These are phyloP conservation scores for Pinus taeda DNA, from an alignment of 75 land plant genomes.

Conservation along the genomic window DNA sequence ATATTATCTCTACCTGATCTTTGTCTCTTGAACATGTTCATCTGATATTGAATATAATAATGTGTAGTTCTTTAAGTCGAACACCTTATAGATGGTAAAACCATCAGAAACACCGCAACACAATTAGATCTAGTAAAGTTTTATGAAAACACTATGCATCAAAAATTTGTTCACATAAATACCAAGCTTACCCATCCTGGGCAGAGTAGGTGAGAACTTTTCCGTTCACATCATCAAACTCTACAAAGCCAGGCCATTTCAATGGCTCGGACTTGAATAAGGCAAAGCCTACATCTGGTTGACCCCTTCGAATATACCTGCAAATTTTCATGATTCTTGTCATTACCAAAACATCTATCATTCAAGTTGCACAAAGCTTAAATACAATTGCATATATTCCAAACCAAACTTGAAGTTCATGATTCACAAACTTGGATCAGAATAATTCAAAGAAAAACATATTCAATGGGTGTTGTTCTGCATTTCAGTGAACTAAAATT, in stretches of 20 bases:
- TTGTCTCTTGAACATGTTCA: conserved; percentile 85
- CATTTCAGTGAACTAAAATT: conserved; percentile 67
- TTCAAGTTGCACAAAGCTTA: no score
- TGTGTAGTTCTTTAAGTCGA: conserved; percentile 76
- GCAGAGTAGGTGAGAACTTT: conserved; percentile 97
- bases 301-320: conserved; percentile 84
- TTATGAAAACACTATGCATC: not conserved
- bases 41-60: conserved; percentile 89
- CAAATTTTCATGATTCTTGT: not conserved
- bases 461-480: conserved; percentile 63
- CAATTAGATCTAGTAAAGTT: not conserved
- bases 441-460: conserved; percentile 11
- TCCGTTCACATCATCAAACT: conserved; percentile 99
- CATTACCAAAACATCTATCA: no score
- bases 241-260: conserved; percentile 99
- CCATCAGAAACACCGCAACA: not conserved
- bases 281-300: conserved; percentile 92
- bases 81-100: conserved; percentile 47
- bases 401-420: not conserved
- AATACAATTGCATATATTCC: no score
- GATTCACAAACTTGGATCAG: not conserved
- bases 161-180: not conserved
- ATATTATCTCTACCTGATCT: conserved; percentile 64
- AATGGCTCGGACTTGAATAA: conserved; percentile 92
- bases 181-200: conserved; percentile 72